Evolutionary conservation across 352 stramenopile species (phyloP).

Genomic region (Pythium aristosporum): DNA sequence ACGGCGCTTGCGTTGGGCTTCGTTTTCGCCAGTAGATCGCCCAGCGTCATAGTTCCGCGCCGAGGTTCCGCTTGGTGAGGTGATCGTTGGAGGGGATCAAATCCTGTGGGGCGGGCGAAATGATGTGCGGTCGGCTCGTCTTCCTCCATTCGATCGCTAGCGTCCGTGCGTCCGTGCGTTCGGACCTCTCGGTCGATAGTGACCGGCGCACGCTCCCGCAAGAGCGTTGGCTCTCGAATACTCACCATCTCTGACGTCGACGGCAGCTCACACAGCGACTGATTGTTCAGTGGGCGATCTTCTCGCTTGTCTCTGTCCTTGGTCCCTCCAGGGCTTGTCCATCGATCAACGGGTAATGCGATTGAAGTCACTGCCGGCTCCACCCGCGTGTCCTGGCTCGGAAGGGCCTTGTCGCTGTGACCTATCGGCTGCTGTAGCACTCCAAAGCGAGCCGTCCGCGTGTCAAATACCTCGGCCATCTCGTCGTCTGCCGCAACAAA

Average conservation of each 20-base stretch:
- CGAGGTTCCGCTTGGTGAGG: neutral
- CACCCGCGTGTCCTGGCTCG: neutral
- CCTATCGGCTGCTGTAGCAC: neutral
- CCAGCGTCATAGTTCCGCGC: slow-evolving; percentile 19
- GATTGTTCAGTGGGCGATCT: neutral
- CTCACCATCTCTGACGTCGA: slow-evolving; percentile 47
- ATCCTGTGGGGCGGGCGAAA: neutral
- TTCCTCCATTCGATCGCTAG: neutral
- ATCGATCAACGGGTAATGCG: neutral
- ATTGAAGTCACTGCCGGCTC: neutral
- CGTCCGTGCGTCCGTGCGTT: no score
- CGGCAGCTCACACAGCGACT: slow-evolving; percentile 28
- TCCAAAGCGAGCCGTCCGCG: neutral
- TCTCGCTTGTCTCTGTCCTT: neutral
- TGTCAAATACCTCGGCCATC: slow-evolving; percentile 29
- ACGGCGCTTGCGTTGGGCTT: neutral
- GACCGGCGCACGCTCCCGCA: neutral
- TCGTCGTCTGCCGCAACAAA: slow-evolving; percentile 28
- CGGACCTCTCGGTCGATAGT: neutral
- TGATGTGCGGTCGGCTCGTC: neutral
- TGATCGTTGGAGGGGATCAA: neutral
- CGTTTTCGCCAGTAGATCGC: slow-evolving; percentile 17
- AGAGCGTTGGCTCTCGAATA: slow-evolving; percentile 20
- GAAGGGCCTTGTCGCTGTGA: no score
- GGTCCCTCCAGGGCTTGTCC: neutral